Conservation (phyloP, 2,329 filamentous ascomycete species). For the Diaporthe caulivora region DNA sequence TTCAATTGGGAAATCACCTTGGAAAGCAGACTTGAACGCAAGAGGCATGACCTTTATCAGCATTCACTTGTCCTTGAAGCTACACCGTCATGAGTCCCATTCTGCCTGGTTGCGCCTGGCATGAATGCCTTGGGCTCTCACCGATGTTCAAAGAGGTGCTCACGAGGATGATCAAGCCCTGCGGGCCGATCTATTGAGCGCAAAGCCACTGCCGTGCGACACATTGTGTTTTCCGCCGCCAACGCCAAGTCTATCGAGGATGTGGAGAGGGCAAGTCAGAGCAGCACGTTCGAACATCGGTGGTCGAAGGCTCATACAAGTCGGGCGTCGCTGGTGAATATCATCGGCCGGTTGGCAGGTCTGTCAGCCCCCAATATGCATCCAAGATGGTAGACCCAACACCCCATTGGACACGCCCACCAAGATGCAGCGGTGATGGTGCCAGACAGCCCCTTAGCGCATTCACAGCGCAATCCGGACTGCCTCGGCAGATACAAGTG, state of each 20-base stretch:
- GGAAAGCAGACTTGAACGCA: no score
- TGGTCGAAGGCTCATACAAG: conserved; percentile 3
- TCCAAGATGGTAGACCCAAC: background rate
- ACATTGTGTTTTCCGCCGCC: background rate
- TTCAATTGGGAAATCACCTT: background rate
- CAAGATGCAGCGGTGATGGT: conserved; percentile 5
- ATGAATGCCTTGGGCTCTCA: background rate
- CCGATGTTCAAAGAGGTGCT: background rate
- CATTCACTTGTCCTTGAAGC: background rate
- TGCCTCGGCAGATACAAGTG: background rate
- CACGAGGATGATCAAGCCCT: background rate
- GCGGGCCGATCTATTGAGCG: background rate
- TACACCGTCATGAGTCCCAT: background rate
- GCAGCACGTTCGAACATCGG: background rate
- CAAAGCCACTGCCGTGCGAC: background rate
- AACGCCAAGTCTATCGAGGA: background rate
- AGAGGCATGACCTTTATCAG: background rate
- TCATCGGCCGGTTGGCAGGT: conserved; percentile 10
- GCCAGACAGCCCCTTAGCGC: conserved; percentile 9
- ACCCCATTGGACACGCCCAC: background rate
- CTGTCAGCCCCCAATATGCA: conserved; percentile 14
- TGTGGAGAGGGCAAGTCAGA: background rate
- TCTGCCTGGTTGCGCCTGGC: background rate
- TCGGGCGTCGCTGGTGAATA: conserved; percentile 7
- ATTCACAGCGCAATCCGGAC: background rate